Evolutionary conservation across 768 basidiomycete species (phyloP).

Genomic region (Nidula microcarpa): DNA sequence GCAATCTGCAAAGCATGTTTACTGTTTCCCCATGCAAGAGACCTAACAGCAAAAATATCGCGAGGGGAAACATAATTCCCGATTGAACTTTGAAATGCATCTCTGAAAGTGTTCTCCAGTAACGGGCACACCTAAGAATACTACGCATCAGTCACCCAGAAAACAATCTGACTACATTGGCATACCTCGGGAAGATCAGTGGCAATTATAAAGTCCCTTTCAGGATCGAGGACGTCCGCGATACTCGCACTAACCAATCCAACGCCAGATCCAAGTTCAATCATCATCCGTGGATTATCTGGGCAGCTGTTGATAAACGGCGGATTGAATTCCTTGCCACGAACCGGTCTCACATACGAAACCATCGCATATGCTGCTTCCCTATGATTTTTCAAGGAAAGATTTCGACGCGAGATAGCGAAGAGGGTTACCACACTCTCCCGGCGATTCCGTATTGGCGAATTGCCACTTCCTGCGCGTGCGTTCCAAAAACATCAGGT

Average conservation of each 20-base stretch:
- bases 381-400: constrained; percentile 35
- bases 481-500: constrained; percentile 21
- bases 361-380: constrained; percentile 67
- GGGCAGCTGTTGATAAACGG: constrained; percentile 30
- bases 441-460: constrained; percentile 78
- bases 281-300: constrained; percentile 26
- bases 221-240: constrained; percentile 26
- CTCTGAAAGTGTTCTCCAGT: constrained; percentile 33
- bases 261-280: constrained; percentile 83
- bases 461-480: constrained; percentile 58
- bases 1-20: constrained; percentile 38
- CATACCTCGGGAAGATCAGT: constrained; percentile 79
- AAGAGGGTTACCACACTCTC: constrained; percentile 65
- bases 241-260: constrained; percentile 54
- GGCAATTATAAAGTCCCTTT: constrained; percentile 44
- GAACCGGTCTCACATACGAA: constrained; percentile 44
- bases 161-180: constrained; percentile 6
- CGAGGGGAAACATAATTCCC: neutral
- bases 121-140: constrained; percentile 40
- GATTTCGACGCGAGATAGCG: neutral
- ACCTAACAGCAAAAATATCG: constrained; percentile 37
- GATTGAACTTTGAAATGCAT: neutral
- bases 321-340: constrained; percentile 48
- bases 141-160: neutral
- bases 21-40: constrained; percentile 69